Conservation (phyloP, 2,329 filamentous ascomycete species). For the Raffaelea albimanens region DNA sequence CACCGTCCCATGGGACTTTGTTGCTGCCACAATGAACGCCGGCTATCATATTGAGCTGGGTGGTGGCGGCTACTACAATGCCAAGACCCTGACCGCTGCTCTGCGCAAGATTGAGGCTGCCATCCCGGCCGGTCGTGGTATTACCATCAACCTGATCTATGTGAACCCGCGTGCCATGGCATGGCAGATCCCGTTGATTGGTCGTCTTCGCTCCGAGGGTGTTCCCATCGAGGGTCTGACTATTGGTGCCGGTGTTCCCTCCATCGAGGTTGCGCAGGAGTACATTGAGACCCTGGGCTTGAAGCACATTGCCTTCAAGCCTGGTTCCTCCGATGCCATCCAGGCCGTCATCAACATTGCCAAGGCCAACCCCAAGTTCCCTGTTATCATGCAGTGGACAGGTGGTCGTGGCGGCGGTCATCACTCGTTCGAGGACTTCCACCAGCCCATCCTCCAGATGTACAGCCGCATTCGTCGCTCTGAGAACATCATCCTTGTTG, state of each 20-base stretch:
- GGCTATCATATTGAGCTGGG: conserved; percentile 91
- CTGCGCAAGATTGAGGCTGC: conserved; percentile 75
- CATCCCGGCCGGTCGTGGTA: conserved; percentile 78
- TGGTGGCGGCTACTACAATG: conserved; percentile 82
- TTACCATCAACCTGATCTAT: conserved; percentile 85
- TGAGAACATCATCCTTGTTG: conserved; percentile 79
- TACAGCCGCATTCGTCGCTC: conserved; percentile 79
- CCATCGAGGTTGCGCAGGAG: conserved; percentile 84
- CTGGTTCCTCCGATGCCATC: conserved; percentile 79
- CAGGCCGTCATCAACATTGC: conserved; percentile 87
- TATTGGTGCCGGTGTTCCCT: conserved; percentile 88
- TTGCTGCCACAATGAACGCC: conserved; percentile 85
- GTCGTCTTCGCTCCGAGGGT: conserved; percentile 70
- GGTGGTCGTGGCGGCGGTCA: conserved; percentile 89
- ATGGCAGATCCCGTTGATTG: conserved; percentile 85
- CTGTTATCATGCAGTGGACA: conserved; percentile 91
- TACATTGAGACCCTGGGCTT: conserved; percentile 89
- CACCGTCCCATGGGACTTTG: conserved; percentile 85
- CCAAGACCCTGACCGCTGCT: conserved; percentile 72
- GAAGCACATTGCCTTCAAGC: conserved; percentile 93
- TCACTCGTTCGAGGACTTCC: conserved; percentile 93
- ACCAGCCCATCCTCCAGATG: conserved; percentile 84
- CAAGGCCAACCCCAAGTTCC: conserved; percentile 87
- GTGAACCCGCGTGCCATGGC: conserved; percentile 82
- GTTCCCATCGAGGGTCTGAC: conserved; percentile 87